These are phyloP conservation scores for Pyrenophora teres DNA, from an alignment of 2,329 filamentous ascomycete species.

Conservation along the genomic window DNA sequence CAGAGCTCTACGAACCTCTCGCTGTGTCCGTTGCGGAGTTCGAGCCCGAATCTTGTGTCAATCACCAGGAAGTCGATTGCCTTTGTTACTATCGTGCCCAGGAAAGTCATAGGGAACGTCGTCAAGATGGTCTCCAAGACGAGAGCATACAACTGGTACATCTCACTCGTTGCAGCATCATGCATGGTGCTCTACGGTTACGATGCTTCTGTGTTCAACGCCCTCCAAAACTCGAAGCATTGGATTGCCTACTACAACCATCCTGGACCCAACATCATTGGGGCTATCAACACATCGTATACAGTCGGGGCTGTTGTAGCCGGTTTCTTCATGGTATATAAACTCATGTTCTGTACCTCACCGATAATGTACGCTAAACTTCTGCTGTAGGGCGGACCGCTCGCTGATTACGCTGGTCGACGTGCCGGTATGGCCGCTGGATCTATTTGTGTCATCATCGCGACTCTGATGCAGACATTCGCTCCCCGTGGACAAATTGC, in stretches of 20 bases:
- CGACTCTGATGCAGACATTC: conserved; percentile 72
- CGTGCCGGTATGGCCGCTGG: conserved; percentile 69
- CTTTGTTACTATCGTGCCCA: not conserved
- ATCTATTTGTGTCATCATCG: conserved; percentile 67
- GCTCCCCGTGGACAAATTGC: conserved; percentile 62
- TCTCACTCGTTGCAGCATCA: conserved; percentile 70
- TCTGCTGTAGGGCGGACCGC: conserved; percentile 57
- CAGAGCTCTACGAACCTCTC: conserved; percentile 17
- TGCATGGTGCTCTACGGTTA: conserved; percentile 79
- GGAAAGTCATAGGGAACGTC: conserved; percentile 2
- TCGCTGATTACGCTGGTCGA: conserved; percentile 66
- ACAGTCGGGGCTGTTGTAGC: conserved; percentile 72
- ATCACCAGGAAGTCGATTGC: not conserved
- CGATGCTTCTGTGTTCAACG: conserved; percentile 75
- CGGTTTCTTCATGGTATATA: conserved; percentile 64
- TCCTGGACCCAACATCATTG: conserved; percentile 54
- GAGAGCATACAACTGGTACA: conserved; percentile 61
- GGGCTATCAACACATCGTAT: conserved; percentile 69
- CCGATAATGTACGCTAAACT: not conserved
- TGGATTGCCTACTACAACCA: conserved; percentile 68
- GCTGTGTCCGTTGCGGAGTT: conserved; percentile 25
- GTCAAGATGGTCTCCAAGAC: conserved; percentile 43
- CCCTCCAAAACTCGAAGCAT: conserved; percentile 68
- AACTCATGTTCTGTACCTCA: not conserved
- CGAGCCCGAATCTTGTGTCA: conserved; percentile 9